Conservation (phyloP, 305 asterid species). For the Fraxinus greggii region DNA sequence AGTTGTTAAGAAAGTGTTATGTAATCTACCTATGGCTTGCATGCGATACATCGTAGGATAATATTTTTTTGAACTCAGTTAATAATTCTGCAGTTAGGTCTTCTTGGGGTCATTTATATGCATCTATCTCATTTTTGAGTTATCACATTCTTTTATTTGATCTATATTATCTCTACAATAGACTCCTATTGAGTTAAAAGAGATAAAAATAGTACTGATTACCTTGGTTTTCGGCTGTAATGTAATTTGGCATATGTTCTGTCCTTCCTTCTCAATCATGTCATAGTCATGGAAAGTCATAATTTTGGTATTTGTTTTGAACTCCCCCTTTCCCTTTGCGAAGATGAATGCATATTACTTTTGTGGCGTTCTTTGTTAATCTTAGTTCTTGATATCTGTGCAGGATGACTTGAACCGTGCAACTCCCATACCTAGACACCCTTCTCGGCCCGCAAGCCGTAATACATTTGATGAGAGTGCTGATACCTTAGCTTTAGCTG, state of each 20-base stretch:
- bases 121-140: background rate
- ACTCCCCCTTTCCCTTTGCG: background rate
- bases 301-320: background rate
- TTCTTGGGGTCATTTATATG: background rate
- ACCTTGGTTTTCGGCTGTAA: background rate
- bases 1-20: background rate
- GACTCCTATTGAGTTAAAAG: background rate
- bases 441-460: slow-evolving; percentile 86
- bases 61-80: background rate
- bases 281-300: background rate
- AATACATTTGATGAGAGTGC: slow-evolving; percentile 71
- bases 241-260: background rate
- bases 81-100: background rate
- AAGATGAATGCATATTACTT: slow-evolving; percentile 1
- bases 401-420: slow-evolving; percentile 84
- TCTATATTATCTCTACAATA: background rate
- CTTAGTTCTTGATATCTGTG: slow-evolving; percentile 17
- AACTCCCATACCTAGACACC: slow-evolving; percentile 65
- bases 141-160: background rate
- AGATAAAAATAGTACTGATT: background rate
- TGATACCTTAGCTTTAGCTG: slow-evolving; percentile 49
- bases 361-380: background rate
- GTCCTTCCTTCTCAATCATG: background rate
- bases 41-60: background rate
- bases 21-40: background rate